Conservation (phyloP, 805 yeast species). For the Candida namnaoensis region DNA sequence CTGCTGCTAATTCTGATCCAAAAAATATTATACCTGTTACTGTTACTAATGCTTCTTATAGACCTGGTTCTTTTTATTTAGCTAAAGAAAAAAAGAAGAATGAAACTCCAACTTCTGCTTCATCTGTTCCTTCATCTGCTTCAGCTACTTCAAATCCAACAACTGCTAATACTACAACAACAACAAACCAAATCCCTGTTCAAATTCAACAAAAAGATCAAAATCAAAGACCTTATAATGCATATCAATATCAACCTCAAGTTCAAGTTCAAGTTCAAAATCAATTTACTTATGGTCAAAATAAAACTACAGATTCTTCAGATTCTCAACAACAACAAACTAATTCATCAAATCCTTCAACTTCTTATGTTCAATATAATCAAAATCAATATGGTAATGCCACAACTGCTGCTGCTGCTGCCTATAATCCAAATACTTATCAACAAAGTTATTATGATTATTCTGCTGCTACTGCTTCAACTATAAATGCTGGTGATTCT, state of each 20-base stretch:
- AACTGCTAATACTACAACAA: background rate
- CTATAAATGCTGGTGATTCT: too few species aligned
- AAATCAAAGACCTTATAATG: background rate
- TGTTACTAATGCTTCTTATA: slow-evolving; percentile 16
- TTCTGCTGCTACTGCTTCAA: too few species aligned
- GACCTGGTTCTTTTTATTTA: slow-evolving; percentile 12
- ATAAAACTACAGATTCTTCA: too few species aligned
- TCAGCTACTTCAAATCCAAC: background rate
- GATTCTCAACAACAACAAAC: too few species aligned
- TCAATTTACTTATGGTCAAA: background rate
- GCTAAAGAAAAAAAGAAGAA: slow-evolving; percentile 11
- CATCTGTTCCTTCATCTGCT: too few species aligned
- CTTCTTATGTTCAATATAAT: too few species aligned
- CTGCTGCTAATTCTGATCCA: slow-evolving; percentile 19
- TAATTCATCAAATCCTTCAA: too few species aligned
- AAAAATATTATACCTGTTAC: slow-evolving; percentile 19
- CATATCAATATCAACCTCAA: background rate
- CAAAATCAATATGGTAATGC: too few species aligned
- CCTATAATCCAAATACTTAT: too few species aligned
- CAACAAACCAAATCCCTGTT: background rate
- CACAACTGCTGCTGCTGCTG: too few species aligned
- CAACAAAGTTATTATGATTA: too few species aligned
- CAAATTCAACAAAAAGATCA: too few species aligned
- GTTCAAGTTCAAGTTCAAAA: background rate
- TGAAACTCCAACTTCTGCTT: background rate